A percentile compares a stretch with the other conserved stretches of the same genome.
phyloP scores from a whole-genome alignment of 257 asterid genomes.

The Salvia splendens region DNA sequence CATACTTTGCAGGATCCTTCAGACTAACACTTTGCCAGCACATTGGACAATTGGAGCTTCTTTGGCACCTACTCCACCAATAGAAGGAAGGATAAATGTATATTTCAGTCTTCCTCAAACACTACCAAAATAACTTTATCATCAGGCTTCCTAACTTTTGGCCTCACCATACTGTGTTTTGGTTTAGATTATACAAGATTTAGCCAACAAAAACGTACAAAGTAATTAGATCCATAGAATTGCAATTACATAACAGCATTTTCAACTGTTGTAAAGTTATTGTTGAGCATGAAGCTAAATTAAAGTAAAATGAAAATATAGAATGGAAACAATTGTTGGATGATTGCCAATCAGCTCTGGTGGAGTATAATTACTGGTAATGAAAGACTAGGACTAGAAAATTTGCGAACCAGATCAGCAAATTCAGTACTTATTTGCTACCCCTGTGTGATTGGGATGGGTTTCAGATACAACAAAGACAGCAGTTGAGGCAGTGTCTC shows the following conservation, averaged over 20 bases:
- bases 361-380: not conserved
- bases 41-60: slow-evolving; percentile 98
- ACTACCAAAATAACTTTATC: not conserved
- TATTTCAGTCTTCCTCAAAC: slow-evolving; percentile 11
- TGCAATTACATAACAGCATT: slow-evolving; percentile 6
- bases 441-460: not conserved
- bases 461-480: not conserved
- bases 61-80: slow-evolving; percentile 69
- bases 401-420: slow-evolving; percentile 12
- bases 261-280: not conserved
- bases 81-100: slow-evolving; percentile 27
- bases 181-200: not conserved
- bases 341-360: slow-evolving; percentile 2
- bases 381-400: not conserved
- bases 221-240: slow-evolving; percentile 11
- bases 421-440: not conserved
- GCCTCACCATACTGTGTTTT: slow-evolving; percentile 11
- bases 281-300: slow-evolving; percentile 7
- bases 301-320: slow-evolving; percentile 3
- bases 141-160: slow-evolving; percentile 7
- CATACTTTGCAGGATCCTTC: slow-evolving; percentile 78
- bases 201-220: slow-evolving; percentile 10
- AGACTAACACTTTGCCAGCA: slow-evolving; percentile 88
- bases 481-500: not conserved
- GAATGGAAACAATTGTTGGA: not conserved